These are phyloP conservation scores for Termitomyces sp. DNA, from an alignment of 768 basidiomycete species.

Conservation along the genomic window DNA sequence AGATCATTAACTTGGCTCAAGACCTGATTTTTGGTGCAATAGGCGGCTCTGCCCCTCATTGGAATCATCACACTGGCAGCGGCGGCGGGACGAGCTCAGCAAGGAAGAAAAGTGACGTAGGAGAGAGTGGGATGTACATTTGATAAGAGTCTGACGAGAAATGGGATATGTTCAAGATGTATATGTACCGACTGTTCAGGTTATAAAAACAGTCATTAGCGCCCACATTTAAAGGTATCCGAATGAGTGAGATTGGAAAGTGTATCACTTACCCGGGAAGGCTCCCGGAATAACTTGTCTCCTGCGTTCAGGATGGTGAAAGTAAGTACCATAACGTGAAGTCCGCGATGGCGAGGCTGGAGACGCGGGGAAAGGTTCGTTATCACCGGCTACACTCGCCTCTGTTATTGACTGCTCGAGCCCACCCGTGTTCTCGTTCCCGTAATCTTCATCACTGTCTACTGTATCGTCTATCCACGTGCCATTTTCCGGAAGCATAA, in stretches of 20 bases:
- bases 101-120: conserved; percentile 25
- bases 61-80: conserved; percentile 10
- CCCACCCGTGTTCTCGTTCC: conserved; percentile 24
- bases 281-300: conserved; percentile 56
- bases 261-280: conserved; percentile 32
- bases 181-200: neutral
- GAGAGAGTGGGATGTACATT: conserved; percentile 50
- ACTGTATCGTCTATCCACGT: conserved; percentile 56
- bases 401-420: conserved; percentile 23
- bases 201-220: neutral
- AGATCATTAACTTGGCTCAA: conserved; percentile 28
- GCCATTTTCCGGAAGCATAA: conserved; percentile 75
- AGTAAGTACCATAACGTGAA: conserved; percentile 73
- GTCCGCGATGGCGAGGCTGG: conserved; percentile 32
- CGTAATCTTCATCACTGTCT: conserved; percentile 40
- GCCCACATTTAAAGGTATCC: neutral
- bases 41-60: conserved; percentile 18
- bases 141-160: conserved; percentile 13
- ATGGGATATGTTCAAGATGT: neutral
- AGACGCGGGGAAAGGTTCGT: conserved; percentile 13
- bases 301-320: conserved; percentile 78
- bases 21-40: conserved; percentile 28
- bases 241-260: neutral
- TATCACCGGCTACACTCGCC: conserved; percentile 14
- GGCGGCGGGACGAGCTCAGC: neutral